Evolutionary conservation across 1,139 yeast species (phyloP), one percentile per base, ranked within the genome.

Genomic region (Magnusiomyces sp.): DNA sequence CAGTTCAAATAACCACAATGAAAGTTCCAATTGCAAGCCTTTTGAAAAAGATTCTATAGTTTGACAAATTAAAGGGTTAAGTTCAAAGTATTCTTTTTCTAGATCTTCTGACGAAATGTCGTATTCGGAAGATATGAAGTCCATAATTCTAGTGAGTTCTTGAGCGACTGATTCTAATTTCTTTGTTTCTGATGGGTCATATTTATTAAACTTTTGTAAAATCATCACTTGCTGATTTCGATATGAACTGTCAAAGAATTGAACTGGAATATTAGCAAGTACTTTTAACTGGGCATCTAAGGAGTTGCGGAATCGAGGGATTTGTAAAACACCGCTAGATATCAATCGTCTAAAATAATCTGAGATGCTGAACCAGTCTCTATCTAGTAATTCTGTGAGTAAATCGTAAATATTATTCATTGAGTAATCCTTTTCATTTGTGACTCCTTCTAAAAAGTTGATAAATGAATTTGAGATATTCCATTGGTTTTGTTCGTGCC

Each of bases 301-400:
- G 4, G 46, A 40, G 17, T 53, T 52, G 20, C 55, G 51, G 16
- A 59, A 50, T 20, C 63, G 53, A 4, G 56, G 58, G 27, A 62
- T 57, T 62, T 83, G 87, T 47, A 88, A 76, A 0, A 86, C 72
- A 3, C 96, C 97, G 1, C 94, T 82, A 3, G 96, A 88, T 48
- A 89, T 88, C 37, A 88, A 68, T 56, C 83, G 79, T 59, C 96
- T 70, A 52, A 88, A 71, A 59, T 88, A 89, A 0, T 86, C 76
- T 0, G 90, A 80, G 2, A 83, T 75, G 1, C 78, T 69, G 33
- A 82, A 72, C 27, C 81, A 63, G 45, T 76, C 62, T 16, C 53
- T 74, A 45, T 76, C 63, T 46, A 75, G 72, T 9, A 83, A 63
- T 59, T 80, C 84, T 54, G 79, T 74, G 19, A 83, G 70, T 45